phyloP scores from a whole-genome alignment of 495 filamentous ascomycete species.

The Xylaria palmicola region DNA sequence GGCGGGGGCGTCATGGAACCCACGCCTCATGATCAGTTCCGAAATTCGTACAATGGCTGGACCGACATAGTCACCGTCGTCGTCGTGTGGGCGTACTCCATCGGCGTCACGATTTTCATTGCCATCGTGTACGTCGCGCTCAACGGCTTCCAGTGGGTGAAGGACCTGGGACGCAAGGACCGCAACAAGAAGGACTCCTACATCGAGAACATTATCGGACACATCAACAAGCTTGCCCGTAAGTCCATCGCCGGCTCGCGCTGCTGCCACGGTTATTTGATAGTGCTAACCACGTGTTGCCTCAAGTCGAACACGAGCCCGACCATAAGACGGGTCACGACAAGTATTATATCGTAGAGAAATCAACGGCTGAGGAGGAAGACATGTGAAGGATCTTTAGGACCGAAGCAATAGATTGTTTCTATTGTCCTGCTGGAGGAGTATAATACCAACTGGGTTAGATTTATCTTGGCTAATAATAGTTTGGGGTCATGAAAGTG shows the following conservation, averaged over 20 bases:
- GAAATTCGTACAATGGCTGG: constrained; percentile 53
- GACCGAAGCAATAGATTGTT: not conserved
- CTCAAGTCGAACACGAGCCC: constrained; percentile 58
- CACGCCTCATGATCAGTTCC: constrained; percentile 26
- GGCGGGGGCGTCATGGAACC: constrained; percentile 24
- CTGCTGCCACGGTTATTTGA: not conserved
- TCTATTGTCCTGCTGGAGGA: no score
- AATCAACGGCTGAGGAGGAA: constrained; percentile 63
- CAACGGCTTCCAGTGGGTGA: constrained; percentile 65
- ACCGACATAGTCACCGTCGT: constrained; percentile 76
- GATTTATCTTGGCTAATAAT: no score
- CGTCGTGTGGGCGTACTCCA: constrained; percentile 75
- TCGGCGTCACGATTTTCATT: constrained; percentile 74
- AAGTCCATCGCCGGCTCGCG: constrained; percentile 10
- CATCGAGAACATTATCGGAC: constrained; percentile 77
- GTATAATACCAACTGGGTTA: not conserved
- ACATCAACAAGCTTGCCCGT: constrained; percentile 61
- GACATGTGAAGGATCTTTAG: constrained; percentile 38
- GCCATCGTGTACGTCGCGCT: constrained; percentile 76
- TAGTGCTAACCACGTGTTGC: constrained; percentile 37
- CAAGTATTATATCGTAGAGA: constrained; percentile 61
- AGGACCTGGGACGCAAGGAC: constrained; percentile 76
- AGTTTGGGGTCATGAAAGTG: no score
- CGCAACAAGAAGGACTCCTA: constrained; percentile 70
- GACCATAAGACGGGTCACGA: constrained; percentile 58